Evolutionary conservation across 805 yeast species (phyloP).

Genomic region (Myxozyma mucilagina): DNA sequence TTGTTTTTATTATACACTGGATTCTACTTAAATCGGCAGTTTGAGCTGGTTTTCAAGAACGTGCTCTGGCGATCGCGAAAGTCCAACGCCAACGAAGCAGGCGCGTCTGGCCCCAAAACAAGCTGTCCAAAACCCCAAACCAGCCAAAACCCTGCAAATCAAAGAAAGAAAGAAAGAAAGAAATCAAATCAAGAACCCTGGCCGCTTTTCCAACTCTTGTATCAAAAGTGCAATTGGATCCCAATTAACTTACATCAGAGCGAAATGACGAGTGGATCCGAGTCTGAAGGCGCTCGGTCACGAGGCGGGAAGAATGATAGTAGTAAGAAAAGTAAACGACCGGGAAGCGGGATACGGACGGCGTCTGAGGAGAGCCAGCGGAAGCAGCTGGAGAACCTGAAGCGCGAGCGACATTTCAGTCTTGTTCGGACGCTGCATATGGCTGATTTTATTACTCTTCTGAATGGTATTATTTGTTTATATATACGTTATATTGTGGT

Average conservation of each 20-base stretch:
- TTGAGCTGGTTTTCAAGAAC: neutral
- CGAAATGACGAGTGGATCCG: too few relatives aligned
- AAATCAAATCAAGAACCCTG: too few relatives aligned
- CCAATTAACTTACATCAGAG: too few relatives aligned
- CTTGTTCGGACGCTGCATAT: constrained; percentile 79
- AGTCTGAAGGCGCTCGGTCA: too few relatives aligned
- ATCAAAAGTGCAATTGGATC: too few relatives aligned
- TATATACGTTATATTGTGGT: neutral
- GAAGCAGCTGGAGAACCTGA: constrained; percentile 73
- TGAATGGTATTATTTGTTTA: constrained; percentile 54
- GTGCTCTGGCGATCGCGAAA: neutral
- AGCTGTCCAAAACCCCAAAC: neutral
- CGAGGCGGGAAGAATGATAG: too few relatives aligned
- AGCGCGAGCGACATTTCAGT: constrained; percentile 83
- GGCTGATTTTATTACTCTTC: constrained; percentile 93
- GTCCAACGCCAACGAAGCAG: neutral
- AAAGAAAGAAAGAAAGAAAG: too few relatives aligned
- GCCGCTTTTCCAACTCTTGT: too few relatives aligned
- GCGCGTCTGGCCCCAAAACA: constrained; percentile 1
- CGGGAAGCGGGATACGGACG: constrained; percentile 7
- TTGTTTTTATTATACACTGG: too few relatives aligned
- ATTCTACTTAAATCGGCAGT: neutral
- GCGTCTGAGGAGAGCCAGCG: constrained; percentile 44
- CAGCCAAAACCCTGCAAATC: neutral
- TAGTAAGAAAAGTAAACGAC: neutral